These are phyloP conservation scores for Diaporthe helianthi DNA, from an alignment of 2,329 filamentous ascomycete species.

Conservation along the genomic window DNA sequence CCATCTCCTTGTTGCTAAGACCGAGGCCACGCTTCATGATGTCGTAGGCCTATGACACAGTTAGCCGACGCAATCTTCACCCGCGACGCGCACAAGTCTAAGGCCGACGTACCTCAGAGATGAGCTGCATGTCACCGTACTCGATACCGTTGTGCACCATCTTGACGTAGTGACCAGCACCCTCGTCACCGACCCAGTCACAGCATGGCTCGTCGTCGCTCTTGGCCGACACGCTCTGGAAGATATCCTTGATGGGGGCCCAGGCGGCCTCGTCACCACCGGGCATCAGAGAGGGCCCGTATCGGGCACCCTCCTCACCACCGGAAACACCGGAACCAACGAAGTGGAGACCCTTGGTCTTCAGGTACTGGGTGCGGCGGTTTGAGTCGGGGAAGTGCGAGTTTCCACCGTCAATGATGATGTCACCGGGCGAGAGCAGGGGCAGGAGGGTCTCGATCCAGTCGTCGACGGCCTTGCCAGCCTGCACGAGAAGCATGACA, in stretches of 20 bases:
- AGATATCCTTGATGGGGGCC: conserved; percentile 98
- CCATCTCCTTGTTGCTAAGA: conserved; percentile 90
- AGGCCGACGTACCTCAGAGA: conserved; percentile 79
- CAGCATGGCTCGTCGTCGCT: conserved; percentile 97
- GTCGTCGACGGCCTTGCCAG: conserved; percentile 95
- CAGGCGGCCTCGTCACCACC: conserved; percentile 98
- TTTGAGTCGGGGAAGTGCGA: conserved; percentile 99
- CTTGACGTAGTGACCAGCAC: conserved; percentile 99
- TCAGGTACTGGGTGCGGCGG: conserved; percentile 91
- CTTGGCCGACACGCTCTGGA: conserved; percentile 98
- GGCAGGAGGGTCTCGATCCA: conserved; percentile 96
- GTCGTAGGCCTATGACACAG: conserved; percentile 80
- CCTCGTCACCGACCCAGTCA: conserved; percentile 99
- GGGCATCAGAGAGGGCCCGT: conserved; percentile 97
- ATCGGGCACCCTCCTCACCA: conserved; percentile 98
- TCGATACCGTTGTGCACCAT: conserved; percentile 99
- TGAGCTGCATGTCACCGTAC: conserved; percentile 99
- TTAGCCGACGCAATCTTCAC: conserved; percentile 12
- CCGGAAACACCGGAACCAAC: conserved; percentile 98
- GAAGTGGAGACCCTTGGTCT: conserved; percentile 87
- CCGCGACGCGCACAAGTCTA: background rate
- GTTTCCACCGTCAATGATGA: conserved; percentile 99
- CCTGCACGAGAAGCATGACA: conserved; percentile 99
- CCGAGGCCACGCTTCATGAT: conserved; percentile 99
- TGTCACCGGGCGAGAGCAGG: conserved; percentile 84